Evolutionary conservation across 345 rosid genomes (phyloP), one percentile per base, ranked within the genome.

Genomic region (Atalantia buxifolia): DNA sequence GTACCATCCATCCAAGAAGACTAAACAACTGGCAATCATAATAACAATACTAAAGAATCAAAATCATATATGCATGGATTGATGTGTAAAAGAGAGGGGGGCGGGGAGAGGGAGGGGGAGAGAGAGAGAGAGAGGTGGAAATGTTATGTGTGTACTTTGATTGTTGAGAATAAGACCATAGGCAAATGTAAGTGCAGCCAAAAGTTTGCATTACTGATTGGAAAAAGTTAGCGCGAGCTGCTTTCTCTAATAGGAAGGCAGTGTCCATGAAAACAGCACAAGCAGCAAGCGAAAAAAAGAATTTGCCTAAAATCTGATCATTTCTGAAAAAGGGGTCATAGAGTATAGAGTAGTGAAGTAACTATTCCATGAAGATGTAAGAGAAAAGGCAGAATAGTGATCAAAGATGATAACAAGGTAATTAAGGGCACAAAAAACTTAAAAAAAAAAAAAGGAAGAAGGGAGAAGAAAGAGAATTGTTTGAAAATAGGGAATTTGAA

Each of bases 101-200:
- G 7, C 35, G 3, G 35, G 35, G 35, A 33, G 35, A 33, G 24
- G 53, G 36, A 67, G 28, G 2, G n/a, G 59, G 45, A 64, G 30
- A 57, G 71, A 18, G 65, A 28, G 36, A 50, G 55, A 75, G 76
- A 57, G 7, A 3, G 6, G 36, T 66, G 48, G 21, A 53, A 4
- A 53, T 25, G 60, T 72, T 31, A 53, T 45, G 50, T 3, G 50
- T 25, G 36, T 90, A 92, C 93, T 84, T 85, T 18, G 87, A 74
- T 12, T 89, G 85, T 27, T 78, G 85, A 53, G 71, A 5, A 61
- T 80, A 85, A 0, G 89, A 88, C 95, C 98, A 91, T 27, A 94
- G 83, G 81, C 94, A 92, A 63, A 90, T 79, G 86, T 94, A 92
- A 72, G 86, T 76, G 85, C 89, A 85, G 56, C 88, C 84, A 22